Evolutionary conservation across 2,329 filamentous ascomycete species (phyloP).

Genomic region (Chaetomium strumarium): DNA sequence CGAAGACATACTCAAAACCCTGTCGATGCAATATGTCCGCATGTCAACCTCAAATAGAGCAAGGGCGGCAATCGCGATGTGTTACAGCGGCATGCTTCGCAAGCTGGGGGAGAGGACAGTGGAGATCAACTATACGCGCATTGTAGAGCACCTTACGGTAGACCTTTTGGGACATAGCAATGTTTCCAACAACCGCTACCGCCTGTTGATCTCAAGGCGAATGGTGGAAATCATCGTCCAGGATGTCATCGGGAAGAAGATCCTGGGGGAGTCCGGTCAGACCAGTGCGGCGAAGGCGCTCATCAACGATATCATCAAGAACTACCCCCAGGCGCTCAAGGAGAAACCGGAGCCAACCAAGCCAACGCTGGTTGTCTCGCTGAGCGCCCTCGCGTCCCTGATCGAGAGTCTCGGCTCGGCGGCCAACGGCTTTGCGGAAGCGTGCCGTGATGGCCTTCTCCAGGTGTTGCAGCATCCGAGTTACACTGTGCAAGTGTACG

Average conservation of each 20-base stretch:
- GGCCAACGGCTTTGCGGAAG: slow-evolving; percentile 69
- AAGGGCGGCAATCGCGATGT: slow-evolving; percentile 77
- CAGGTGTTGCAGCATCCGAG: slow-evolving; percentile 91
- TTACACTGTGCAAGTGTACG: slow-evolving; percentile 90
- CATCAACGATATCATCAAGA: slow-evolving; percentile 84
- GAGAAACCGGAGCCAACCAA: slow-evolving; percentile 87
- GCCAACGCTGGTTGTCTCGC: slow-evolving; percentile 69
- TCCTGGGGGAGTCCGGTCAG: slow-evolving; percentile 86
- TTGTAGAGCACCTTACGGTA: slow-evolving; percentile 72
- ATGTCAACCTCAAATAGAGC: slow-evolving; percentile 72
- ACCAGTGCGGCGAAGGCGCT: slow-evolving; percentile 73
- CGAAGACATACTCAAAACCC: slow-evolving; percentile 67
- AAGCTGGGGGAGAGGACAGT: slow-evolving; percentile 76
- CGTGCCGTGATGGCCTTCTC: slow-evolving; percentile 77
- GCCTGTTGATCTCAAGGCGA: slow-evolving; percentile 75
- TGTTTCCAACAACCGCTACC: slow-evolving; percentile 79
- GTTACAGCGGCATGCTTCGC: slow-evolving; percentile 76
- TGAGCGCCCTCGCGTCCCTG: slow-evolving; percentile 74
- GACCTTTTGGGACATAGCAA: slow-evolving; percentile 73
- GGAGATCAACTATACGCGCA: slow-evolving; percentile 73
- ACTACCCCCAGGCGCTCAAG: slow-evolving; percentile 84
- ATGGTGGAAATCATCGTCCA: slow-evolving; percentile 81
- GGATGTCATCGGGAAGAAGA: slow-evolving; percentile 70
- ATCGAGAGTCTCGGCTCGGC: slow-evolving; percentile 78
- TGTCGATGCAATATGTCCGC: slow-evolving; percentile 76